Percentiles rank a stretch among this genome's conserved stretches.
Evolutionary conservation across 495 filamentous ascomycete species (phyloP).

Genomic region (Xylaria telfairii): DNA sequence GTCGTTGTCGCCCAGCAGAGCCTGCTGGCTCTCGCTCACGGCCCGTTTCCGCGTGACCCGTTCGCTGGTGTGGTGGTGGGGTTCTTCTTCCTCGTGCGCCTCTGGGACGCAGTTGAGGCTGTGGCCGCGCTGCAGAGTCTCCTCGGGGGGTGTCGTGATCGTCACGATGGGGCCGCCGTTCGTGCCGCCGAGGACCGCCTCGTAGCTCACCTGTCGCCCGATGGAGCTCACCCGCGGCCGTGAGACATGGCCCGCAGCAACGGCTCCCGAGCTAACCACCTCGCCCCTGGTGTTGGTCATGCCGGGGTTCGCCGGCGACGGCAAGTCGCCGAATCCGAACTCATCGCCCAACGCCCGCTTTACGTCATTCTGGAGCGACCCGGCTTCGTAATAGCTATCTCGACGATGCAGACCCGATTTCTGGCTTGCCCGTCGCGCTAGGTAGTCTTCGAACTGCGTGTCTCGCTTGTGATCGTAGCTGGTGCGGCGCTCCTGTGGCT

Average conservation of each 20-base stretch:
- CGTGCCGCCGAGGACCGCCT: conserved; percentile 31
- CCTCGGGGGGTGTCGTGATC: conserved; percentile 25
- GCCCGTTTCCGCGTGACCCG: conserved; percentile 14
- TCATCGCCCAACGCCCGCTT: conserved; percentile 46
- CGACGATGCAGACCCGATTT: background rate
- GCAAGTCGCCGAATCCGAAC: conserved; percentile 45
- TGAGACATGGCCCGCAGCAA: conserved; percentile 24
- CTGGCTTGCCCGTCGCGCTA: conserved; percentile 27
- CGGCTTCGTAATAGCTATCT: background rate
- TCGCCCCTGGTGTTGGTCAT: conserved; percentile 23
- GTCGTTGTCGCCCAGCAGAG: conserved; percentile 17
- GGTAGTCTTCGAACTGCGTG: conserved; percentile 43
- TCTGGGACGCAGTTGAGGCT: conserved; percentile 40
- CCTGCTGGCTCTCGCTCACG: conserved; percentile 16
- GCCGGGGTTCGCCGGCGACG: background rate
- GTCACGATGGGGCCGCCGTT: conserved; percentile 11
- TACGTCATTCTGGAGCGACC: conserved; percentile 39
- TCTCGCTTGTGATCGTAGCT: conserved; percentile 45
- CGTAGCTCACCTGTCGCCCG: conserved; percentile 32
- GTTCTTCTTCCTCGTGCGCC: conserved; percentile 35
- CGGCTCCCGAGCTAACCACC: conserved; percentile 29
- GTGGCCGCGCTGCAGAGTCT: conserved; percentile 29
- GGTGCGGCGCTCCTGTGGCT: conserved; percentile 22
- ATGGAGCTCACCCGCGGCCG: conserved; percentile 32
- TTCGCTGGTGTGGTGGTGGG: background rate